phyloP scores from a whole-genome alignment of 352 stramenopile genomes.

The Globisporangium cylindrosporum region DNA sequence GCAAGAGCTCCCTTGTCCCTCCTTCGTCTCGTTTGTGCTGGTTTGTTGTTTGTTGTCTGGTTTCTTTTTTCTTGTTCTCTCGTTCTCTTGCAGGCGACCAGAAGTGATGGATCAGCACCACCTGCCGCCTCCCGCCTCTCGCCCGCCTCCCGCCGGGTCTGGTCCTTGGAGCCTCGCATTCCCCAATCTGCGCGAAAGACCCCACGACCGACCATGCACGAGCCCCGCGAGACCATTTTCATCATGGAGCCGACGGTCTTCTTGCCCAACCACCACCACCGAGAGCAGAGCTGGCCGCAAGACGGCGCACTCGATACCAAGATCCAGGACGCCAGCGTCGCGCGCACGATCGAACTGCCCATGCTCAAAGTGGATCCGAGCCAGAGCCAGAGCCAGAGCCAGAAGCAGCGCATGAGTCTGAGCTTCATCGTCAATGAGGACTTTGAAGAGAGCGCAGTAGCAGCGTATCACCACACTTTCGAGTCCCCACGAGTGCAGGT shows the following conservation, averaged over 20 bases:
- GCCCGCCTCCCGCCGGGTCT: background rate
- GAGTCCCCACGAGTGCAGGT: background rate
- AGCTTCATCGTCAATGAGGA: constrained; percentile 56
- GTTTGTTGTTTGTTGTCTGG: background rate
- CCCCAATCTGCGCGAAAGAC: constrained; percentile 8
- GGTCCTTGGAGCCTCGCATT: background rate
- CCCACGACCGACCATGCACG: background rate
- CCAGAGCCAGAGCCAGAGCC: constrained; percentile 11
- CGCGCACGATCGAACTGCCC: background rate
- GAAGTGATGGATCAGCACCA: background rate
- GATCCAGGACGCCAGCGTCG: background rate
- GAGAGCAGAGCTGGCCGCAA: background rate
- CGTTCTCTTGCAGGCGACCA: background rate
- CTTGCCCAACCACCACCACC: background rate
- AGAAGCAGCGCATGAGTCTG: constrained; percentile 45
- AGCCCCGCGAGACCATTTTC: background rate
- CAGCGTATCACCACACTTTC: background rate
- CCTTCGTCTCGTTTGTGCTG: background rate
- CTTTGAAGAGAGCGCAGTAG: background rate
- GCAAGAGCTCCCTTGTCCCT: background rate
- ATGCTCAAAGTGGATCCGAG: constrained; percentile 8
- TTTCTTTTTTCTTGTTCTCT: constrained; percentile 10
- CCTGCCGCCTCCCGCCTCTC: background rate
- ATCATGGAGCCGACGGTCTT: constrained; percentile 5
- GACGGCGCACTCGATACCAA: background rate